Conservation (phyloP, 2,329 filamentous ascomycete species). For the Daldinia eschscholtzii region DNA sequence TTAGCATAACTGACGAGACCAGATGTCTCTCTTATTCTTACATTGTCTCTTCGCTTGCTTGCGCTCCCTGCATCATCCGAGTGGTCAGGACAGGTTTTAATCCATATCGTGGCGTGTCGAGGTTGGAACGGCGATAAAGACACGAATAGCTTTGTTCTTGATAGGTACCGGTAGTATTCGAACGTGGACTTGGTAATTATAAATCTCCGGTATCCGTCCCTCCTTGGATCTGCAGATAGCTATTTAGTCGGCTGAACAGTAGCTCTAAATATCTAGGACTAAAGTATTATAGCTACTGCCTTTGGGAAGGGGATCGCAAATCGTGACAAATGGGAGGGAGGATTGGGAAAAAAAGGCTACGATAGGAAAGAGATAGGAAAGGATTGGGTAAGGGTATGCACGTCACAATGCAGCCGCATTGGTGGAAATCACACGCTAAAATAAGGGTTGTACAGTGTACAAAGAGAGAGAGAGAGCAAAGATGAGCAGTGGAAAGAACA, state of each 20-base stretch:
- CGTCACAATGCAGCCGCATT: conserved; percentile 44
- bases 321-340: conserved; percentile 27
- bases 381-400: conserved; percentile 34
- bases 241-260: conserved; percentile 14
- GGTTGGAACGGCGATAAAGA: conserved; percentile 19
- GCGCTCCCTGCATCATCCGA: conserved; percentile 47
- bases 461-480: background rate
- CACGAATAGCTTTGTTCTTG: conserved; percentile 29
- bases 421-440: conserved; percentile 34
- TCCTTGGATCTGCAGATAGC: conserved; percentile 3
- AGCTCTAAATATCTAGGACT: conserved; percentile 14
- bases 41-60: conserved; percentile 43
- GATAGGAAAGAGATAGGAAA: conserved; percentile 34
- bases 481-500: background rate
- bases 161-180: conserved; percentile 2
- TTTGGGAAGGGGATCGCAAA: conserved; percentile 24
- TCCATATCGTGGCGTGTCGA: conserved; percentile 46
- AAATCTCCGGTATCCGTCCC: background rate
- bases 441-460: conserved; percentile 16
- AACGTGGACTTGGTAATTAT: conserved; percentile 16
- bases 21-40: conserved; percentile 36
- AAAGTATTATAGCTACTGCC: conserved; percentile 16
- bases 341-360: conserved; percentile 14
- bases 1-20: conserved; percentile 24
- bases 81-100: conserved; percentile 35